Conservation (phyloP, 148 eudicot species). For the Polygonum aviculare region DNA sequence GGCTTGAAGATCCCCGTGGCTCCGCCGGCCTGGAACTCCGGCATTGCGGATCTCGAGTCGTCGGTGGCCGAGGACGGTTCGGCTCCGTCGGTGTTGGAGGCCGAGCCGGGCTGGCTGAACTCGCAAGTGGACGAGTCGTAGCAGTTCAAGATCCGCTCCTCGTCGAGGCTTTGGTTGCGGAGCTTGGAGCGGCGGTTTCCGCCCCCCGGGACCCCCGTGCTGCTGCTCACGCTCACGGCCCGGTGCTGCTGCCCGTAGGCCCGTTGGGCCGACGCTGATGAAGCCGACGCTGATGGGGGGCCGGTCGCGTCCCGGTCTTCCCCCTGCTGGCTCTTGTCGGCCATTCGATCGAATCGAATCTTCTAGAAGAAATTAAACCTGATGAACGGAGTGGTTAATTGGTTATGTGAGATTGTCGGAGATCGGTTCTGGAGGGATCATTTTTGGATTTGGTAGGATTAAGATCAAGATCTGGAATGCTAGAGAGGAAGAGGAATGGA, state of each 20-base stretch:
- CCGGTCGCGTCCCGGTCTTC: slow-evolving; percentile 37
- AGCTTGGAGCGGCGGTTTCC: slow-evolving; percentile 23
- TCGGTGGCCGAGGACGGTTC: neutral
- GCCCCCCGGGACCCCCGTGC: slow-evolving; percentile 15
- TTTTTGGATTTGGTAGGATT: neutral
- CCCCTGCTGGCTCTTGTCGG: slow-evolving; percentile 1
- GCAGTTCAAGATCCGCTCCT: slow-evolving; percentile 23
- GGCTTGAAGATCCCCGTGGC: slow-evolving; percentile 55
- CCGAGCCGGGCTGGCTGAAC: neutral
- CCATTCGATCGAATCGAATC: neutral
- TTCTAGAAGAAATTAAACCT: neutral
- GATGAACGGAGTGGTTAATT: no score
- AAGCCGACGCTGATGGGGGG: no score
- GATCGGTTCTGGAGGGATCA: neutral
- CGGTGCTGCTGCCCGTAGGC: slow-evolving; percentile 55
- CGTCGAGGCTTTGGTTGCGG: slow-evolving; percentile 80
- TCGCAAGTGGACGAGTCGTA: neutral
- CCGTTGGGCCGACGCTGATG: slow-evolving; percentile 13
- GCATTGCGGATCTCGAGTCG: slow-evolving; percentile 15
- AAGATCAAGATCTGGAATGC: neutral
- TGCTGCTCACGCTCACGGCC: slow-evolving; percentile 24
- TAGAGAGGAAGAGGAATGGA: slow-evolving; percentile 6
- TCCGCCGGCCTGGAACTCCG: slow-evolving; percentile 57
- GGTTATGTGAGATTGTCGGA: neutral
- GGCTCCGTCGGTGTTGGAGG: neutral